phyloP scores from a whole-genome alignment of 164 flowering plant genomes.

The Chloranthus sessilifolius region DNA sequence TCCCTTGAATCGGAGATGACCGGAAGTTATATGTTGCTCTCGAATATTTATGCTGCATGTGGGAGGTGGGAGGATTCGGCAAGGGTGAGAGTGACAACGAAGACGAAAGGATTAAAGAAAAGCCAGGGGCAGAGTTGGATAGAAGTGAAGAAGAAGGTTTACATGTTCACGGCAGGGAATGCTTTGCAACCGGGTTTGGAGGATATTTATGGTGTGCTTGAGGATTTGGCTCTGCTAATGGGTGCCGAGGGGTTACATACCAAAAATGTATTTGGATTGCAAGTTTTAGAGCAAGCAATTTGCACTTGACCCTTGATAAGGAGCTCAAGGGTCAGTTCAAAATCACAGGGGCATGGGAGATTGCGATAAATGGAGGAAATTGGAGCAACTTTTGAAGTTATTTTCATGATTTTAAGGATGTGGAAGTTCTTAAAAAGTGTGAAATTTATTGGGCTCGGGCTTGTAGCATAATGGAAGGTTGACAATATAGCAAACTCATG shows the following conservation, averaged over 20 bases:
- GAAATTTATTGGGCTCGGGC: too few species aligned
- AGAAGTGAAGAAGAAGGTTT: constrained; percentile 57
- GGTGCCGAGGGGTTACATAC: constrained; percentile 30
- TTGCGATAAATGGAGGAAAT: too few species aligned
- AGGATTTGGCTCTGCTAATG: constrained; percentile 41
- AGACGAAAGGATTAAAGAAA: constrained; percentile 60
- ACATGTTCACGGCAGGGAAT: constrained; percentile 54
- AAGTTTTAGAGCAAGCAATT: too few species aligned
- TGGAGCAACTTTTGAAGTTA: too few species aligned
- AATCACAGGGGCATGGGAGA: too few species aligned
- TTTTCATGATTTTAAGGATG: too few species aligned
- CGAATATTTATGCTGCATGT: constrained; percentile 55
- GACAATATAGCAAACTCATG: too few species aligned
- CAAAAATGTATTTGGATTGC: too few species aligned
- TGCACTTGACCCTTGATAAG: too few species aligned
- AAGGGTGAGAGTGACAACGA: constrained; percentile 52
- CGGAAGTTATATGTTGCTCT: constrained; percentile 71
- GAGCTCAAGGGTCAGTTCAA: too few species aligned
- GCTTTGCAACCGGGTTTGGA: constrained; percentile 29
- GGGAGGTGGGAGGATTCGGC: constrained; percentile 83
- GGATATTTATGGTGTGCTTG: constrained; percentile 28
- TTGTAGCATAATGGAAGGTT: too few species aligned
- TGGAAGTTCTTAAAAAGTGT: too few species aligned
- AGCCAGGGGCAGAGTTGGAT: constrained; percentile 73
- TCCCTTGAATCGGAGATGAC: constrained; percentile 24